Percentiles rank a stretch among this genome's conserved stretches.
phyloP scores from a whole-genome alignment of 805 yeast species.

The Candida arabinofermentans region DNA sequence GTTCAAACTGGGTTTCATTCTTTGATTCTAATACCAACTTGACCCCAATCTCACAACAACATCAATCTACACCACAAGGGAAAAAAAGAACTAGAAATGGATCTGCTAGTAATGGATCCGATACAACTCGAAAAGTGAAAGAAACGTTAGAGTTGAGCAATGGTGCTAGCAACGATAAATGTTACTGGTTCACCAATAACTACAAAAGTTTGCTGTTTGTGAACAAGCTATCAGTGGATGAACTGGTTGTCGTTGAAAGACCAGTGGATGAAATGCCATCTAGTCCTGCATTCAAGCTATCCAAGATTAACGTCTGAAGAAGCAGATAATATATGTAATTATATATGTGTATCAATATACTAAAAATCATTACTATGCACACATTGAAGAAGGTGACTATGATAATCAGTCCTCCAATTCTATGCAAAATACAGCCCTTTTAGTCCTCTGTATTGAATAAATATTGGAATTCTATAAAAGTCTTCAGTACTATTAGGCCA shows the following conservation, averaged over 20 bases:
- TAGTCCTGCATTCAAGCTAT: slow-evolving; percentile 62
- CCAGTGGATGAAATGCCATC: slow-evolving; percentile 54
- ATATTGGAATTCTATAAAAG: no score
- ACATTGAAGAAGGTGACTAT: no score
- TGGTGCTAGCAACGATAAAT: slow-evolving; percentile 31
- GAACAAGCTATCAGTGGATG: slow-evolving; percentile 46
- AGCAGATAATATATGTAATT: not conserved
- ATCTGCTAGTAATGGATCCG: slow-evolving; percentile 6
- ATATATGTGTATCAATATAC: no score
- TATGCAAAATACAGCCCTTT: no score
- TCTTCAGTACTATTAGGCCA: no score
- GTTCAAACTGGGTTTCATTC: slow-evolving; percentile 74
- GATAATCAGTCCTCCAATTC: no score
- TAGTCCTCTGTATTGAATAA: no score
- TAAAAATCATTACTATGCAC: no score
- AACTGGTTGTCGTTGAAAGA: slow-evolving; percentile 72
- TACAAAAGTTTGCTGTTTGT: slow-evolving; percentile 70
- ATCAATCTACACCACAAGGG: slow-evolving; percentile 25
- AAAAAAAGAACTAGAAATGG: slow-evolving; percentile 33
- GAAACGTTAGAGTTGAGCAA: slow-evolving; percentile 14
- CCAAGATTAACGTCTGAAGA: slow-evolving; percentile 42
- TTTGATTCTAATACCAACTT: slow-evolving; percentile 61
- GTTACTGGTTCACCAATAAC: slow-evolving; percentile 74
- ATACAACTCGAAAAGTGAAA: slow-evolving; percentile 1
- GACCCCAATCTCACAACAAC: slow-evolving; percentile 28